These are phyloP conservation scores for Albophoma yamanashiensis DNA, from an alignment of 2,329 filamentous ascomycete species.

Conservation along the genomic window DNA sequence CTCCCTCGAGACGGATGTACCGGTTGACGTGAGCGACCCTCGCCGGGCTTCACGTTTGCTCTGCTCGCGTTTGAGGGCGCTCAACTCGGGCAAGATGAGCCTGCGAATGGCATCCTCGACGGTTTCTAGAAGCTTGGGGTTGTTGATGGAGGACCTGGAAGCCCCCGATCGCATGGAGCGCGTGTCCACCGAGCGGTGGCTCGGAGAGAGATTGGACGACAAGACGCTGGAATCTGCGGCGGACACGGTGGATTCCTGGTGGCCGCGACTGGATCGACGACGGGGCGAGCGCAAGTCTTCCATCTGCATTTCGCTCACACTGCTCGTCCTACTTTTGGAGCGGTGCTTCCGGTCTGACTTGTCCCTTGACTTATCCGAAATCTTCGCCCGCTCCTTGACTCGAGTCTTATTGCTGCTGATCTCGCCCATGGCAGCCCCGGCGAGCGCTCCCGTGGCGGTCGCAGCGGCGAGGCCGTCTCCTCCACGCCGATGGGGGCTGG, in stretches of 20 bases:
- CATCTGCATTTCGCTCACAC: constrained; percentile 33
- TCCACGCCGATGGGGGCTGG: constrained; percentile 29
- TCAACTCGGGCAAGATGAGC: constrained; percentile 83
- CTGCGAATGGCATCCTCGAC: constrained; percentile 89
- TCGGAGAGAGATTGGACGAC: constrained; percentile 41
- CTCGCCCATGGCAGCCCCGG: constrained; percentile 30
- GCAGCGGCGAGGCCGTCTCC: constrained; percentile 22
- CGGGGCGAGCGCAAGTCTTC: constrained; percentile 36
- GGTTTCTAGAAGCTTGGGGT: constrained; percentile 80
- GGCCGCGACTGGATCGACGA: constrained; percentile 39
- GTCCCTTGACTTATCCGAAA: constrained; percentile 29
- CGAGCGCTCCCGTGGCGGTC: constrained; percentile 20
- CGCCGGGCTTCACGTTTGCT: constrained; percentile 63
- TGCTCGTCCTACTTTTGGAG: constrained; percentile 39
- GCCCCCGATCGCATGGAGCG: constrained; percentile 39
- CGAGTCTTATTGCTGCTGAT: constrained; percentile 33
- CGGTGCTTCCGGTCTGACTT: constrained; percentile 38
- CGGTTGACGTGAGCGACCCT: constrained; percentile 51
- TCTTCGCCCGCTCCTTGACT: constrained; percentile 30
- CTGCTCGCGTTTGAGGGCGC: constrained; percentile 82
- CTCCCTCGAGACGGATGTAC: constrained; percentile 42
- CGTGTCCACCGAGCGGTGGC: constrained; percentile 44
- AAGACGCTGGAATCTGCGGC: constrained; percentile 42
- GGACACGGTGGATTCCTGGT: constrained; percentile 41
- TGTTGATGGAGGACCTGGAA: constrained; percentile 73